Base-by-base conservation (phyloP, 2,329 filamentous ascomycete species). In the Pseudopithomyces maydicus region DNA sequence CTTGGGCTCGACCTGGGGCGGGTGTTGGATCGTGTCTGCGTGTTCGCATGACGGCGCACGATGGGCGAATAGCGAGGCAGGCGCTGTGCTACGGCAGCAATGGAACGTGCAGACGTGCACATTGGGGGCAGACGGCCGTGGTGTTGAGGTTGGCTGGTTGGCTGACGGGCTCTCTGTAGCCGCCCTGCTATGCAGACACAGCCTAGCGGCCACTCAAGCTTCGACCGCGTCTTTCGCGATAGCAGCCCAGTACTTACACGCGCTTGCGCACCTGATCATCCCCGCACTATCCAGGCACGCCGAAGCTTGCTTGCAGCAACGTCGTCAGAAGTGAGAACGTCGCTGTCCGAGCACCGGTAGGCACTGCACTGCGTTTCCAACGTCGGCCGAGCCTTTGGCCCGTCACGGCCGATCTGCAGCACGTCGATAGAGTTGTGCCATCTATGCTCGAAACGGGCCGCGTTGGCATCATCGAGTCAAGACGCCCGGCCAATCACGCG, bases 31-130 rank as follows among this genome's bases (percentile, higher is more conserved):
- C 60, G 22, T 58, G 59, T n/a, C n/a, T 57, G 59, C 67, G 58
- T 54, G 72, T 74, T 75, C 72, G 73, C 73, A 75, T 74, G 69
- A 74, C 61, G 65, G 41, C 52, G 29, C 32, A 7, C n/a, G 33
- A 33, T 54, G 56, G 61, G 62, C 72, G 67, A 75, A 75, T 74
- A 64, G 65, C 50, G 41, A 53, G 48, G 54, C 52, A 49, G 49
- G 26, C 49, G 44, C 41, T 55, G 58, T 61, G 56, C 58, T 53
- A 65, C 59, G 55, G 52, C 58, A 52, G 12, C 61, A 54, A 48
- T 43, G 57, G 57, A 62, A 62, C 66, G 54, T 66, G 70, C 70
- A 74, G 66, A 50, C 38, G 69, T 61, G 71, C 69, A 70, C 64
- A 66, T 64, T 62, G 64, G 67, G 60, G 33, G 65, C 65, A 68